A percentile compares a stretch with the other conserved stretches of the same genome.
These are phyloP conservation scores for Posidonia oceanica DNA, from an alignment of 116 monocot genomes.

Conservation along the genomic window DNA sequence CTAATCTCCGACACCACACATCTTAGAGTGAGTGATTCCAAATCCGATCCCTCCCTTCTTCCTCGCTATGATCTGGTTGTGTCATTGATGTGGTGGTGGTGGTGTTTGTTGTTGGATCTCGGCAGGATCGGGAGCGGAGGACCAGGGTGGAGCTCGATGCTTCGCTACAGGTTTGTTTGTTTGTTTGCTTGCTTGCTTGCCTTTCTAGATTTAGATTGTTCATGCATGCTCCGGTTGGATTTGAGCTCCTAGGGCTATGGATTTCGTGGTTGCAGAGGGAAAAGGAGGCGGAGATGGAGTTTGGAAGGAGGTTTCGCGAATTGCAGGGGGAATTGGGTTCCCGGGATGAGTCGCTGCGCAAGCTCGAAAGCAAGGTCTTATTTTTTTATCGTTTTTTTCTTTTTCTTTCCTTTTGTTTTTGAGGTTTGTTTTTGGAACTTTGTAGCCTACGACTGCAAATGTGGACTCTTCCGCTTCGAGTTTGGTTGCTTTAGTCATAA, in stretches of 20 bases:
- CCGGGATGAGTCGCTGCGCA: constrained; percentile 20
- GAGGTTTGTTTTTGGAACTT: no score
- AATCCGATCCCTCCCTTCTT: not conserved
- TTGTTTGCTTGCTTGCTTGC: no score
- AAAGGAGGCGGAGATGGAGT: constrained; percentile 27
- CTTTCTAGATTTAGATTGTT: not conserved
- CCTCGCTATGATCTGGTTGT: not conserved
- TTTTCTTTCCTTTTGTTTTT: not conserved
- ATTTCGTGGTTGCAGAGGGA: constrained; percentile 21
- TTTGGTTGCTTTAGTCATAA: not conserved
- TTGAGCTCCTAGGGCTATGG: not conserved
- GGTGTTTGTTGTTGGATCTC: not conserved
- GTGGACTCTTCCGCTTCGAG: not conserved
- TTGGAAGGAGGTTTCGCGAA: constrained; percentile 19
- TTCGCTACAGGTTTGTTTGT: constrained; percentile 19
- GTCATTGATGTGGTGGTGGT: no score
- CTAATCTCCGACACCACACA: constrained; percentile 26
- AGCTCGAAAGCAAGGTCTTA: constrained; percentile 34
- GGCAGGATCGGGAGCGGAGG: constrained; percentile 35
- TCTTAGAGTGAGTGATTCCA: constrained; percentile 18
- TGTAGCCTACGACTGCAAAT: not conserved
- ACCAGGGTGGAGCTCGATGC: constrained; percentile 27
- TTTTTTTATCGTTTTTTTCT: not conserved
- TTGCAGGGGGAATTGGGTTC: constrained; percentile 21
- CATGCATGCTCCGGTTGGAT: not conserved